Conservation (phyloP, 2,329 filamentous ascomycete species). For the Colletotrichum sp. region DNA sequence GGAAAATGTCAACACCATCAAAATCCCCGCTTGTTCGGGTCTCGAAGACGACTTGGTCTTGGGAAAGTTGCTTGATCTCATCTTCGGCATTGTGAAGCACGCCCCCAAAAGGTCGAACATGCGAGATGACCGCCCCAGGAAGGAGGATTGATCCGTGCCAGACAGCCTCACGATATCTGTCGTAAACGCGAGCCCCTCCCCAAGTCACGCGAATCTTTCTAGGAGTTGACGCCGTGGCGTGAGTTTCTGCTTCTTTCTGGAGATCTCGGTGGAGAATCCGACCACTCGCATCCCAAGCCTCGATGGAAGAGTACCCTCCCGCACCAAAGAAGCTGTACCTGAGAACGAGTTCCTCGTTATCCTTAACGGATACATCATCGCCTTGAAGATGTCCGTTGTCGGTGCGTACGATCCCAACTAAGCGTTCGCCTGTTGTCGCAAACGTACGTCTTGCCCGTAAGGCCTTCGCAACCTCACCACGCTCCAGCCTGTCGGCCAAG, state of each 20-base stretch:
- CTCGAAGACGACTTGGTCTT: conserved; percentile 24
- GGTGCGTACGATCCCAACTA: conserved; percentile 29
- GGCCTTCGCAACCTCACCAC: conserved; percentile 15
- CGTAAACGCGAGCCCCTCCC: conserved; percentile 36
- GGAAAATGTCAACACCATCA: conserved; percentile 30
- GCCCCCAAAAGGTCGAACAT: conserved; percentile 28
- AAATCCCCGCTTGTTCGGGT: conserved; percentile 34
- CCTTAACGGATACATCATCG: conserved; percentile 23
- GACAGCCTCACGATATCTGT: conserved; percentile 36
- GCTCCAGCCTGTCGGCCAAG: conserved; percentile 22
- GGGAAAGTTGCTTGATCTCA: conserved; percentile 5
- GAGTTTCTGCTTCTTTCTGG: conserved; percentile 22
- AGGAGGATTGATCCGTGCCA: conserved; percentile 34
- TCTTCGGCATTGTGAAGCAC: conserved; percentile 27
- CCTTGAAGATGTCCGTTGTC: conserved; percentile 26
- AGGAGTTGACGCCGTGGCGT: not conserved
- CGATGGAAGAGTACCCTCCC: conserved; percentile 29
- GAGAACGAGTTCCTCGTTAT: conserved; percentile 12
- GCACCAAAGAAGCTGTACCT: conserved; percentile 29
- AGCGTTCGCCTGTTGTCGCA: conserved; percentile 33
- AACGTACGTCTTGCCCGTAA: conserved; percentile 32
- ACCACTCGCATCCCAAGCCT: conserved; percentile 32
- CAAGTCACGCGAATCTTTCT: conserved; percentile 31
- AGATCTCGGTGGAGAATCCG: conserved; percentile 29
- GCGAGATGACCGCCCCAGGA: conserved; percentile 18